Conservation (phyloP, 129 eudicot species). For the Silybum marianum region DNA sequence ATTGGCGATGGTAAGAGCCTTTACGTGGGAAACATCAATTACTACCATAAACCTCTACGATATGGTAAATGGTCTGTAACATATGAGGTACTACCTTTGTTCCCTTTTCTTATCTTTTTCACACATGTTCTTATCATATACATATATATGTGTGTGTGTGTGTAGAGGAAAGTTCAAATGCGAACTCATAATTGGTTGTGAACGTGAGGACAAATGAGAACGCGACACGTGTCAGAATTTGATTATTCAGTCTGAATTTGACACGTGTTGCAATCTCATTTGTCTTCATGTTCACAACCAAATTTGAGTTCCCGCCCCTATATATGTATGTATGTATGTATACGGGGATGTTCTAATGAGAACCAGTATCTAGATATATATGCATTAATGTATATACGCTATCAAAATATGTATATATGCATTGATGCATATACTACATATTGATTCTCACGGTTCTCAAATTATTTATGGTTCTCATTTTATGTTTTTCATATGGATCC, state of each 20-base stretch:
- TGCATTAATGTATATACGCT: not conserved
- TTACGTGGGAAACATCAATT: conserved; percentile 83
- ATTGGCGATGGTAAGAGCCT: conserved; percentile 52
- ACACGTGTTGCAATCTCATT: too few relatives aligned
- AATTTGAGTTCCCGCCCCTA: too few relatives aligned
- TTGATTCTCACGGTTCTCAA: not conserved
- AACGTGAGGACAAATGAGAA: too few relatives aligned
- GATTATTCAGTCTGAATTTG: too few relatives aligned
- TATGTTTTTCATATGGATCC: not conserved
- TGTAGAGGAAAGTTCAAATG: too few relatives aligned
- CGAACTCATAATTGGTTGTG: too few relatives aligned
- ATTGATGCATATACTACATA: not conserved
- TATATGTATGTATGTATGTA: not conserved
- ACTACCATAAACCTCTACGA: conserved; percentile 78
- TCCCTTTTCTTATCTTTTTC: not conserved
- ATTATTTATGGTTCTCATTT: not conserved
- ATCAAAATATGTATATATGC: not conserved
- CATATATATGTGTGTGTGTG: too few relatives aligned
- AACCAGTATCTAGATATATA: not conserved
- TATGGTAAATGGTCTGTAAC: conserved; percentile 86
- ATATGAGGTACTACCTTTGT: conserved; percentile 54
- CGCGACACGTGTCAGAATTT: too few relatives aligned
- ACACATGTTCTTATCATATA: not conserved
- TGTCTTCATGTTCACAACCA: too few relatives aligned
- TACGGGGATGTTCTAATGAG: not conserved